Evolutionary conservation across 495 filamentous ascomycete genomes (phyloP).

Genomic region (Podospora tetraspora): DNA sequence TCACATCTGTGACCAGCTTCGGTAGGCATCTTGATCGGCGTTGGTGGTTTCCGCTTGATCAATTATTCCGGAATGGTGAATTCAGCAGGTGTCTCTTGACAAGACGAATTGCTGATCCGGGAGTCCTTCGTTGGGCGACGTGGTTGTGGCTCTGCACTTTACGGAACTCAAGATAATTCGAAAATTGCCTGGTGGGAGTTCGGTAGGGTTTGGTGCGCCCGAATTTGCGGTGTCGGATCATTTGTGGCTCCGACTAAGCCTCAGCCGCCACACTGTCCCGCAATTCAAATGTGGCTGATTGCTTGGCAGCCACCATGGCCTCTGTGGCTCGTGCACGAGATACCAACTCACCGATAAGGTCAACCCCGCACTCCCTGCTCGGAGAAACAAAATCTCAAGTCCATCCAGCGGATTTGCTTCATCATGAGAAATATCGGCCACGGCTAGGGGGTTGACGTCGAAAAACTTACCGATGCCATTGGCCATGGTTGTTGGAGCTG

Average conservation of each 20-base stretch:
- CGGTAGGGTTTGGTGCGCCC: slow-evolving; percentile 25
- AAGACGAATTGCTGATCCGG: slow-evolving; percentile 32
- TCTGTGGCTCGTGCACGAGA: neutral
- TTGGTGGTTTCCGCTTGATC: slow-evolving; percentile 34
- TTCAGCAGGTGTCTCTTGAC: slow-evolving; percentile 31
- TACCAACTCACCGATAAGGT: neutral
- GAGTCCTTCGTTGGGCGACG: slow-evolving; percentile 34
- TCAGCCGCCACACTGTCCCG: neutral
- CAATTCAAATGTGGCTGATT: neutral
- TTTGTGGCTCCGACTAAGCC: slow-evolving; percentile 17
- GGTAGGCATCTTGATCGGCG: slow-evolving; percentile 67
- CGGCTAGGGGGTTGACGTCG: neutral
- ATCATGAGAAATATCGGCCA: neutral
- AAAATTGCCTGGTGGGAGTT: slow-evolving; percentile 33
- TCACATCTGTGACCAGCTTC: slow-evolving; percentile 81
- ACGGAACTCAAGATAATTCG: slow-evolving; percentile 28
- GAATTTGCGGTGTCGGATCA: slow-evolving; percentile 26
- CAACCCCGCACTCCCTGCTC: neutral
- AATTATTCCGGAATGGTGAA: slow-evolving; percentile 27
- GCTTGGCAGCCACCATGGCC: neutral
- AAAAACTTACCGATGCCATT: neutral
- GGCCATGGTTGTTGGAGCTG: neutral
- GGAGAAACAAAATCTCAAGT: neutral
- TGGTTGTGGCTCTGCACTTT: slow-evolving; percentile 36
- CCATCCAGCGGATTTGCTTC: no score